Evolutionary conservation across 106 monocot species (phyloP).

Genomic region (Platanthera zijinensis): DNA sequence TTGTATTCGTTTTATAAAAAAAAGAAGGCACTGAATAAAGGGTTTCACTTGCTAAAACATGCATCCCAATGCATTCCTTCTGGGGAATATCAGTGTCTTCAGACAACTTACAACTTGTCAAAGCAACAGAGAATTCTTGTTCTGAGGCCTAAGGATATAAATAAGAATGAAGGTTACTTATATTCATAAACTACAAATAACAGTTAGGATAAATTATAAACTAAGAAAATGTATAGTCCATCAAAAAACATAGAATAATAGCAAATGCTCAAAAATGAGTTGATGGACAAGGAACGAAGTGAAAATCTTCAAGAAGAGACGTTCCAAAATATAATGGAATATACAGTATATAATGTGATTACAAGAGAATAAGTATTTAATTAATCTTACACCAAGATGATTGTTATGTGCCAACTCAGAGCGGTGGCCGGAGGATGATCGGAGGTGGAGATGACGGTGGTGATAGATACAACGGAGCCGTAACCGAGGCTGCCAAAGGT

Average conservation of each 20-base stretch:
- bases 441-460: too few relatives aligned
- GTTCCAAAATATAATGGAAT: too few relatives aligned
- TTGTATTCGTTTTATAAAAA: background rate
- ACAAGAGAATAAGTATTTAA: too few relatives aligned
- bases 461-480: too few relatives aligned
- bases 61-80: constrained; percentile 6
- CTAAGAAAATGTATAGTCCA: background rate
- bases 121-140: constrained; percentile 5
- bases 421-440: too few relatives aligned
- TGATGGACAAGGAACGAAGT: background rate
- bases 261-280: background rate
- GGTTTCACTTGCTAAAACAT: constrained; percentile 1
- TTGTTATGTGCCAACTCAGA: too few relatives aligned
- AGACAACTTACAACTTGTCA: constrained; percentile 6
- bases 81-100: background rate
- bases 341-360: too few relatives aligned
- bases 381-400: too few relatives aligned
- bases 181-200: background rate
- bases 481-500: too few relatives aligned
- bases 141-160: constrained; percentile 6
- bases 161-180: background rate
- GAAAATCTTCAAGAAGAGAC: background rate
- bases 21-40: background rate
- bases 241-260: background rate
- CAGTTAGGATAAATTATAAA: background rate